Evolutionary conservation across 2,329 filamentous ascomycete genomes (phyloP), one percentile per base, ranked within the genome.

Genomic region (Colletotrichum lentis): DNA sequence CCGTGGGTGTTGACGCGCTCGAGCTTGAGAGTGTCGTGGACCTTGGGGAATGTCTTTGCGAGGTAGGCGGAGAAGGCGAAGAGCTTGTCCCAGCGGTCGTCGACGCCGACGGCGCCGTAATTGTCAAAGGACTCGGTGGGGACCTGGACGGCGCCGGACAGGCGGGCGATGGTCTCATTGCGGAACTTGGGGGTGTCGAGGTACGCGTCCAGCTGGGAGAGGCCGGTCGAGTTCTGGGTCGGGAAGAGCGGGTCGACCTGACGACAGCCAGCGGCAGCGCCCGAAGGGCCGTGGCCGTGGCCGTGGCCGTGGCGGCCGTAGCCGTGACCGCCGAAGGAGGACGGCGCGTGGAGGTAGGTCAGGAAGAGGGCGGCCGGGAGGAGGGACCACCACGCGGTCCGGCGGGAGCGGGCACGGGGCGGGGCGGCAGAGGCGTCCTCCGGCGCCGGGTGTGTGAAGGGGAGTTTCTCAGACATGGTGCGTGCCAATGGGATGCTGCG

Each of bases 1-100:
- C 84, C 87, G 73, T 89, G 84, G 1, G 81, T 85, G 74, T 90
- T 90, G 71, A 89, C 77, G 67, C 83, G 84, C 62, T 88, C 83
- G 0, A 88, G 75, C 7, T 78, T 73, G 59, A 87, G 76, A 4
- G 77, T 77, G 20, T 76, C 73, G 72, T 86, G 85, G 73, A 85
- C 77, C 2, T 80, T 73, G 0, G 87, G 87, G 69, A 86, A 90
- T 0, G 83, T 80, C 64, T 78, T 72, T 63, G 81, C 72, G 39
- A 90, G 76, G 41, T 84, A 83, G 8, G 74, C 73, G 6, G 85
- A 83, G 61, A 91, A 83, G 3, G 84, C 77, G 52, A 82, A 81
- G 71, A 91, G 85, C 11, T 85, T 80, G 2, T 86, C 82, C 83
- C 89, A 91, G 59, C 86, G 81, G 50, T 82, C 76, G 72, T 91